Conservation (phyloP, 805 yeast genomes). For the Kodamaea lidongshanica region DNA sequence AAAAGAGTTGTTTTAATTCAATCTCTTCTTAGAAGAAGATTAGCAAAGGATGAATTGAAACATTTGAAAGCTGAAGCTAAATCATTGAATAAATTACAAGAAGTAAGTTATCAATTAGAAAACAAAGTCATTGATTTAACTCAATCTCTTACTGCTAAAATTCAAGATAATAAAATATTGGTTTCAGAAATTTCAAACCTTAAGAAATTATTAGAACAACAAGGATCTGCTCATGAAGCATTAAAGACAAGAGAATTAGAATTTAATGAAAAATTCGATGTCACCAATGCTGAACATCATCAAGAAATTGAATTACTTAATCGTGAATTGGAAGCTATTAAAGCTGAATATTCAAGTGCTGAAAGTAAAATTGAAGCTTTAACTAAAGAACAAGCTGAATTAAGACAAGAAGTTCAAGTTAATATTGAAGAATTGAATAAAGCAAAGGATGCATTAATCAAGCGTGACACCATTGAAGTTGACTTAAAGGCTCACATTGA, state of each 20-base stretch:
- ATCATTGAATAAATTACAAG: conserved; percentile 82
- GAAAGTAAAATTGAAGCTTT: conserved; percentile 55
- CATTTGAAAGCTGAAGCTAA: conserved; percentile 79
- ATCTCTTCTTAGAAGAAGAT: conserved; percentile 66
- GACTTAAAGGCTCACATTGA: conserved; percentile 60
- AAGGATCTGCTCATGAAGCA: conserved; percentile 46
- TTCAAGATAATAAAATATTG: conserved; percentile 74
- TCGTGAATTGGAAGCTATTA: conserved; percentile 49
- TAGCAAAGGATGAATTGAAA: conserved; percentile 61
- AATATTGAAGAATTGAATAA: conserved; percentile 56
- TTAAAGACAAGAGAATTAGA: conserved; percentile 52
- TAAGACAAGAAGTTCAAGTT: conserved; percentile 57
- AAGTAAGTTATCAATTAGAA: conserved; percentile 88
- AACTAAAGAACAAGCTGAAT: conserved; percentile 51
- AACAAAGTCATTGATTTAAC: conserved; percentile 97
- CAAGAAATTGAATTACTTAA: conserved; percentile 45
- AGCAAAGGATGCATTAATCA: conserved; percentile 53
- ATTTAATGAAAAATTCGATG: conserved; percentile 41
- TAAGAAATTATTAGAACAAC: conserved; percentile 44
- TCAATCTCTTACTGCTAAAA: conserved; percentile 70
- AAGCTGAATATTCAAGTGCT: conserved; percentile 52
- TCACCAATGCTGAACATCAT: conserved; percentile 43
- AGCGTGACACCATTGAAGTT: conserved; percentile 57
- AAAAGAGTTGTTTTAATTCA: conserved; percentile 68
- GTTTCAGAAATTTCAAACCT: conserved; percentile 50